Evolutionary conservation across 139 green algal genomes (phyloP), one percentile per base, ranked within the genome.

Genomic region (Trebouxia sp.): DNA sequence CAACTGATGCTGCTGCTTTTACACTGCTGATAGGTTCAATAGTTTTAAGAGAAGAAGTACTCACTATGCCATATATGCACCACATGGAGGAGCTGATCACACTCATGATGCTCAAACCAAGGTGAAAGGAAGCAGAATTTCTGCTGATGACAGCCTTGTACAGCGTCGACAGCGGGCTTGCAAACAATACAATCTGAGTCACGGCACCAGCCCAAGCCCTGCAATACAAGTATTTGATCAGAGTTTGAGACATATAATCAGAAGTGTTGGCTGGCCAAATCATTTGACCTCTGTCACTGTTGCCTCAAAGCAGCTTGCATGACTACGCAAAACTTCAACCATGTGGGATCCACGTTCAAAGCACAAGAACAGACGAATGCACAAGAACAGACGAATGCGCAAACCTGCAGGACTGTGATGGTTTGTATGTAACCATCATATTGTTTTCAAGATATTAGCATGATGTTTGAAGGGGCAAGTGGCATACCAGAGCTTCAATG

Each of bases 71-170:
- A 62, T 77, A 81, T 6, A 80, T 76, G 42, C 39, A 69, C 81
- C 65, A 77, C 70, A 80, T 78, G 42, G 22, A 35, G 7, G 37
- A 50, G 55, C 53, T 78, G 72, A 81, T 26, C 11, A 81, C 48
- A 42, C 70, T 74, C 55, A 80, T 80, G 28, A 75, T 24, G 22
- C 45, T 45, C 56, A 85, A 43, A n/a, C 66, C 58, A 30, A 77
- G 26, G 41, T 80, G 75, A 39, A 85, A 81, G 38, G 74, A 69
- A n/a, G 72, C 66, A 24, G 78, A 83, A 6, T 32, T 78, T 42
- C 66, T 47, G 17, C 50, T 43, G 35, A 35, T 45, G 28, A 83
- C 32, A 12, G 66, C 65, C 32, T 78, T 65, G 7, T 55, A 62
- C 14, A 83, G 47, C 28, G 41, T 75, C 38, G 65, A 78, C 30